A percentile compares a stretch with the other conserved stretches of the same genome.
Evolutionary conservation across 2,329 filamentous ascomycete species (phyloP).

Genomic region (Coleophoma cylindrospora): DNA sequence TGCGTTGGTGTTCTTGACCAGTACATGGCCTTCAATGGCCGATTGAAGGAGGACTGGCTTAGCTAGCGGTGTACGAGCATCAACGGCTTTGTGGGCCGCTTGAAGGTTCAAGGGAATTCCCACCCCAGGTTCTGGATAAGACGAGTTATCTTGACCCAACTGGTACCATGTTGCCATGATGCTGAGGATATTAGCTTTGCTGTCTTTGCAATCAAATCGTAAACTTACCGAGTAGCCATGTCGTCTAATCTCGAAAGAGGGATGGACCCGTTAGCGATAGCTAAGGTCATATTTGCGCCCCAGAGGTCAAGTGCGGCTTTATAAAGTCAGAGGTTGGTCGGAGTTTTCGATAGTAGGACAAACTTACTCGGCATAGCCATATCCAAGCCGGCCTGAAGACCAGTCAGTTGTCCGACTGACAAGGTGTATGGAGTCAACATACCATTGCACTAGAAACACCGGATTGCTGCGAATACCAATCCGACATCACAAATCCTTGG

Average conservation of each 20-base stretch:
- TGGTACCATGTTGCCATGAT: constrained; percentile 52
- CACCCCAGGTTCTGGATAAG: constrained; percentile 29
- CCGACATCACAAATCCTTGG: constrained; percentile 76
- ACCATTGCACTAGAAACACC: constrained; percentile 63
- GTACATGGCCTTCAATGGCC: constrained; percentile 57
- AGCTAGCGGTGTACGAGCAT: constrained; percentile 45
- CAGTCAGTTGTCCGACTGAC: background rate
- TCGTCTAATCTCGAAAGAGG: constrained; percentile 51
- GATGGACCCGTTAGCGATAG: constrained; percentile 57
- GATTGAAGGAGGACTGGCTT: constrained; percentile 45
- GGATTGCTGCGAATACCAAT: constrained; percentile 78
- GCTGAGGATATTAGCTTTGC: constrained; percentile 67
- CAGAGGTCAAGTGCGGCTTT: background rate
- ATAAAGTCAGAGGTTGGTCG: too few species aligned
- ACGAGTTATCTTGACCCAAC: constrained; percentile 45
- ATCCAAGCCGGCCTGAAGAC: constrained; percentile 66
- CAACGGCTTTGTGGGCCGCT: constrained; percentile 43
- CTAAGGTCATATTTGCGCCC: constrained; percentile 36
- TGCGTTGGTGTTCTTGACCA: constrained; percentile 54
- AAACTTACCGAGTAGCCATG: constrained; percentile 57
- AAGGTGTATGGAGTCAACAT: background rate
- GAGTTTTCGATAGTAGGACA: too few species aligned
- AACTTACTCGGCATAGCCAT: constrained; percentile 29
- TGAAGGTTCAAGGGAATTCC: constrained; percentile 45
- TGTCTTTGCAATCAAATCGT: constrained; percentile 67